Base-by-base conservation (phyloP, 148 eudicot genomes). In the Drosera capensis region DNA sequence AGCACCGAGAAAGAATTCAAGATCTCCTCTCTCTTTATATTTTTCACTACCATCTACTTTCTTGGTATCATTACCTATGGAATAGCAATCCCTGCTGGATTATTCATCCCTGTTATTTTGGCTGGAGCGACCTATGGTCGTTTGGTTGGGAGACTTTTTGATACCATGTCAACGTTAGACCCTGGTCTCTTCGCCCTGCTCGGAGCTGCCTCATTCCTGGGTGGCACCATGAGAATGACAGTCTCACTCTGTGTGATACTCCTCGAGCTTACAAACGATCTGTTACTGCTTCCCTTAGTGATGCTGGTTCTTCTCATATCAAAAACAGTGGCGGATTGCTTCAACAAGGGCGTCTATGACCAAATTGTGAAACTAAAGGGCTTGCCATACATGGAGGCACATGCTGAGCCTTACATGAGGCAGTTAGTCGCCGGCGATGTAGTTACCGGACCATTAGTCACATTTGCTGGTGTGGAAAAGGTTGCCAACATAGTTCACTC, bases 161-260 rank as follows among this genome's bases (percentile, higher is more conserved):
- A 30, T 2, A 25, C 64, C 12, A 37, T 51, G 0, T 59, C 64
- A 0, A 11, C 45, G 1, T 57, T 59, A 2, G 64, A 59, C 22
- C 51, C 55, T 19, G 64, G 64, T 14, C 55, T 59, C 34, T 59
- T 51, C 36, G 64, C 64, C 2, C 64, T 59, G n/a, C 55, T 59
- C 3, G 64, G 64, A 31, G 57, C 64, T 20, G 64, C 64, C 52
- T 59, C 64, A 14, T 59, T 59, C 13, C 46, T 59, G 2, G 64
- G 64, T 19, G 64, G 64, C 14, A 59, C 64, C 12, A 59, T 59
- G 64, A 51, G 64, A 25, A 59, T 59, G 64, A 59, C 64, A 6
- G 64, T 59, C 25, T 59, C 64, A 3, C 36, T 59, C 0, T 59
- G 57, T 34, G 57, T 59, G 6, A 59, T 59, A 18, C 52, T 59